Evolutionary conservation across 1,284 basidiomycete species (phyloP), one percentile per base, ranked within the genome.

Genomic region (Ceratobasidium sp.): DNA sequence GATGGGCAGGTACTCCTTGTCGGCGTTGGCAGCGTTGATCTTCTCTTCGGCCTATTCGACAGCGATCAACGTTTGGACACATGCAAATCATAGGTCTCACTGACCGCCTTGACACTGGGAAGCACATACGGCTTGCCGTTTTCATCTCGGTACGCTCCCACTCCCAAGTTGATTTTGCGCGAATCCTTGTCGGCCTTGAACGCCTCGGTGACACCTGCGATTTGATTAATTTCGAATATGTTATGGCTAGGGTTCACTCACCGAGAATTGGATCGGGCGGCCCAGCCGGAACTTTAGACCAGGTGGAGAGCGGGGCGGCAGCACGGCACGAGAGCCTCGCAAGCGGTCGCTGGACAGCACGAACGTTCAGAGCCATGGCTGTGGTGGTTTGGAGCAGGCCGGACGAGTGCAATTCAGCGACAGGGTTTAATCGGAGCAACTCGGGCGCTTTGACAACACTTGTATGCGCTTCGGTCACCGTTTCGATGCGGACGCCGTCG

Each of bases 1-100:
- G 82, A 99, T 99, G 75, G 95, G 95, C 60, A 98, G 89, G 83
- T 99, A 99, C 83, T 99, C 97, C 85, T 99, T 98, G 89, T 99
- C 97, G 57, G 87, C 86, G 76, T 89, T 88, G 75, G 87, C 83
- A 36, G 85, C 82, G 74, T 87, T 83, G 74, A 98, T 82, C 73
- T 87, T 80, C 76, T 91, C 87, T 80, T 97, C 95, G n/a, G 94
- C 94, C 92, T 93, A 75, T 8, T 21, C 18, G 16, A 41, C 34
- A 60, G 21, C 26, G 34, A 43, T 57, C 52, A 70, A 30, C 32
- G 26, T 30, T 18, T n/a, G 21, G 4, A 43, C 6, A 23, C 16
- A 28, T 26, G 28, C n/a, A 10, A 34, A 48, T 30, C 21, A 2
- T n/a, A 23, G 18, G 26, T 45, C 16, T 16, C 16, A 78, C 82